A percentile compares a stretch with the other conserved stretches of the same genome.
Conservation (phyloP, 1,139 yeast genomes). For the Zygoascus sp. region DNA sequence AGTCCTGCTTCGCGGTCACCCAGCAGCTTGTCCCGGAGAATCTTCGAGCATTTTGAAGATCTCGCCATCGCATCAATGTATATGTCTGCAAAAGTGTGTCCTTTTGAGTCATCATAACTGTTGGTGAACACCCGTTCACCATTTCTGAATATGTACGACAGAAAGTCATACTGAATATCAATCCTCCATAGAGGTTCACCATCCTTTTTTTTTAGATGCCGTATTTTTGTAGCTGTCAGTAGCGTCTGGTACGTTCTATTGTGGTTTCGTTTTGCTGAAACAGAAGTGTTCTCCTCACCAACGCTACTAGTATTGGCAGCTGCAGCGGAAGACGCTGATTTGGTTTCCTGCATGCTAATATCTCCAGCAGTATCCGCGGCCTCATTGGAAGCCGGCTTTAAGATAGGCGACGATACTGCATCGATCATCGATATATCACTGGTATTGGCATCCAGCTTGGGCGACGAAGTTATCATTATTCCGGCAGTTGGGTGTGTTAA, state of each 20-base stretch:
- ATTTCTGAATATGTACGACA: slow-evolving; percentile 61
- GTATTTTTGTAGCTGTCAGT: slow-evolving; percentile 41
- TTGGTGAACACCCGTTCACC: slow-evolving; percentile 65
- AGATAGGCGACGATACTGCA: background rate
- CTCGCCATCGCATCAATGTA: slow-evolving; percentile 80
- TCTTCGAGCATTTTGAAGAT: slow-evolving; percentile 77
- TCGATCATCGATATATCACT: slow-evolving; percentile 3
- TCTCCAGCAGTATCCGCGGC: background rate
- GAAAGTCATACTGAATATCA: slow-evolving; percentile 82
- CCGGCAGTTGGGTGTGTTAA: background rate
- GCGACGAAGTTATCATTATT: background rate
- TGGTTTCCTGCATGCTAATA: slow-evolving; percentile 1
- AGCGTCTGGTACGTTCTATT: slow-evolving; percentile 29
- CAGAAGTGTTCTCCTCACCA: background rate
- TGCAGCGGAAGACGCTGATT: too few relatives aligned
- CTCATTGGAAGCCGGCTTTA: background rate
- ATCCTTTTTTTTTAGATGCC: slow-evolving; percentile 81
- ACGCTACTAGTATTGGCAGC: background rate
- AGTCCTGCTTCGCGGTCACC: slow-evolving; percentile 59
- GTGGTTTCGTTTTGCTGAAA: slow-evolving; percentile 14
- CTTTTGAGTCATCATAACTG: slow-evolving; percentile 35
- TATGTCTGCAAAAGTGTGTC: slow-evolving; percentile 73
- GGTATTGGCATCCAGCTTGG: background rate
- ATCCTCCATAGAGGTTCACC: slow-evolving; percentile 89
- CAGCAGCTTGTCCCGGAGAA: slow-evolving; percentile 70